Base-by-base conservation (phyloP, 495 filamentous ascomycete genomes). In the Hypomontagnella monticulosa region DNA sequence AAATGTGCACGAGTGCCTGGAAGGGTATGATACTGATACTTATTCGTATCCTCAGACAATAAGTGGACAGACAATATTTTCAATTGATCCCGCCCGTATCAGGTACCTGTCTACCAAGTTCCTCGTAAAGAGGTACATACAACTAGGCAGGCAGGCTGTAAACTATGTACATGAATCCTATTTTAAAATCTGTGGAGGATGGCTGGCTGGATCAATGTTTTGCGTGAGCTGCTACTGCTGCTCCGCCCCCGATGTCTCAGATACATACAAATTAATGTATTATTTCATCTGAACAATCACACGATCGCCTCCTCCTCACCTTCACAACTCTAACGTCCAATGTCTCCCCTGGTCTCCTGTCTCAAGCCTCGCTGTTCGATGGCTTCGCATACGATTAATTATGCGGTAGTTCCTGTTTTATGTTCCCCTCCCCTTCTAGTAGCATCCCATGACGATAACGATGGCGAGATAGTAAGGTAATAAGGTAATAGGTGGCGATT, bases 91-190 rank as follows among this genome's bases (percentile, higher is more conserved):
- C 18, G 32, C 27, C n/a, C 34, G 34, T 36, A 16, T 50, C 14
- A 15, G 19, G 30, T 37, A 37, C 46, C 14, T n/a, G n/a, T n/a
- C n/a, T n/a, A n/a, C n/a, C n/a, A n/a, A 30, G 32, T 4, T 48
- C 14, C 23, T n/a, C 10, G 3, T 38, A 38, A 38, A 9, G 3
- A 38, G n/a, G 36, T 38, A 38, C 3, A 3, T n/a, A n/a, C n/a
- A n/a, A n/a, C n/a, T 38, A 38, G 10, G 3, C 8, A 38, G 23
- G 23, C 6, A 37, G 47, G 47, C 47, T 50, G 27, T 32, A 14
- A 50, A 50, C 12, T 34, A 50, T 50, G 27, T 50, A 50, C 47
- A 36, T 2, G 47, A 50, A 50, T 50, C 47, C 47, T 50, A 50
- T 50, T 50, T 50, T 50, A 8, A 15, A 14, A 38, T 9, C 9